phyloP scores from a whole-genome alignment of 2,329 filamentous ascomycete species.

The Fusarium ambrosium region DNA sequence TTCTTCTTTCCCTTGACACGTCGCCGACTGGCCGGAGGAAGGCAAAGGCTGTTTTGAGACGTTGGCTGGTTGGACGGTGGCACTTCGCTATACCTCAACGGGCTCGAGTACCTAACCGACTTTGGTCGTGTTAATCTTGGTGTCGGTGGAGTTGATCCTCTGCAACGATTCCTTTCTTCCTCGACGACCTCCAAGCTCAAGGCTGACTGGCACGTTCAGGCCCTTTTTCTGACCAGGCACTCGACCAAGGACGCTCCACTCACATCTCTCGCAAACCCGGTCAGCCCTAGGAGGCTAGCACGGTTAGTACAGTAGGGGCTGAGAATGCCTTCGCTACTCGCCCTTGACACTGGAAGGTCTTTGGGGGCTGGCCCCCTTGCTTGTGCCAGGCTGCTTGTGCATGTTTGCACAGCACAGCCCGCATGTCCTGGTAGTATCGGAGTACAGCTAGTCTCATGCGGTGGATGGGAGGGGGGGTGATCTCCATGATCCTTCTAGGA shows the following conservation, averaged over 20 bases:
- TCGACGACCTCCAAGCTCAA: constrained; percentile 8
- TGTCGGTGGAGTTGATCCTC: constrained; percentile 17
- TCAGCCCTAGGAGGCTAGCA: constrained; percentile 47
- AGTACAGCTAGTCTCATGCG: constrained; percentile 13
- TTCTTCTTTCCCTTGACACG: not conserved
- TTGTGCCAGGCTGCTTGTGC: constrained; percentile 20
- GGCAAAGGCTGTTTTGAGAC: constrained; percentile 17
- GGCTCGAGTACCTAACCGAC: constrained; percentile 19
- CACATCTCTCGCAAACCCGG: constrained; percentile 29
- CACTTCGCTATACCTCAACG: not conserved
- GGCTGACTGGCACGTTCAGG: constrained; percentile 34
- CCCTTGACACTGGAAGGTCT: not conserved
- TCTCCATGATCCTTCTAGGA: constrained; percentile 4
- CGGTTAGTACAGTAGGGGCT: constrained; percentile 27
- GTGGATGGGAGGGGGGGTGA: constrained; percentile 1
- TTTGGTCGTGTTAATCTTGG: constrained; percentile 30
- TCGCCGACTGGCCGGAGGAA: constrained; percentile 15
- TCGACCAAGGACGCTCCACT: not conserved
- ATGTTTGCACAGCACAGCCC: constrained; percentile 36
- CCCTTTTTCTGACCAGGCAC: constrained; percentile 3
- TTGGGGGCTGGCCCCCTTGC: not conserved
- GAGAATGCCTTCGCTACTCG: constrained; percentile 17
- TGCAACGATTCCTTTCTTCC: constrained; percentile 13
- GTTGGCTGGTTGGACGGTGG: constrained; percentile 12
- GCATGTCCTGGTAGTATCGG: constrained; percentile 1